phyloP scores from a whole-genome alignment of 768 basidiomycete species.

The Tricholoma sp. region DNA sequence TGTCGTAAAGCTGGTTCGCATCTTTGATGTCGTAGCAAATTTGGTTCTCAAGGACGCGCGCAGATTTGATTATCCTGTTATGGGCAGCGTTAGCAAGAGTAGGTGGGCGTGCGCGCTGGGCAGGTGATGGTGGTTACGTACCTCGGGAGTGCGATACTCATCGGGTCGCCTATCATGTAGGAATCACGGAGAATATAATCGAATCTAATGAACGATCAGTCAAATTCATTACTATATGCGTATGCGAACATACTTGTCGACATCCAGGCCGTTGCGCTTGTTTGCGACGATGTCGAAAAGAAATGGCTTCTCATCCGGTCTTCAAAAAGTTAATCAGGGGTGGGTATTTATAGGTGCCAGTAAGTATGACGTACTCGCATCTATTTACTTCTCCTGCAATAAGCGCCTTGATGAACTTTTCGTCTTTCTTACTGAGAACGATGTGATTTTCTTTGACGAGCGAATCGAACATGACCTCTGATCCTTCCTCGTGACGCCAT shows the following conservation, averaged over 20 bases:
- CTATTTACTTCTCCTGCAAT: slow-evolving; percentile 57
- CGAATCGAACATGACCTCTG: slow-evolving; percentile 78
- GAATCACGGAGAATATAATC: slow-evolving; percentile 81
- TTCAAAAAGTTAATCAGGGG: slow-evolving; percentile 2
- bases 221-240: neutral
- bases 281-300: slow-evolving; percentile 86
- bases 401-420: slow-evolving; percentile 67
- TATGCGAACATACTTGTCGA: slow-evolving; percentile 61
- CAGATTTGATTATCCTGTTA: slow-evolving; percentile 63
- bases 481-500: slow-evolving; percentile 79
- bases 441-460: slow-evolving; percentile 55
- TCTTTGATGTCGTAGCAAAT: slow-evolving; percentile 86
- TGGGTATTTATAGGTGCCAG: neutral
- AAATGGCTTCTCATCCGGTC: slow-evolving; percentile 56
- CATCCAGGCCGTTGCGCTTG: slow-evolving; percentile 75
- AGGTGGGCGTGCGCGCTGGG: neutral
- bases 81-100: neutral
- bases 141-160: slow-evolving; percentile 45
- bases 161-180: slow-evolving; percentile 62
- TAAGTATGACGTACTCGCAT: slow-evolving; percentile 44
- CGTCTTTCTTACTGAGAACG: slow-evolving; percentile 42
- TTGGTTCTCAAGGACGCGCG: slow-evolving; percentile 66
- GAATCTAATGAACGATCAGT: slow-evolving; percentile 39
- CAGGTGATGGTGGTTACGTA: slow-evolving; percentile 18
- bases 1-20: slow-evolving; percentile 67